phyloP scores from a whole-genome alignment of 306 rosid species.

The Fragaria nilgerrensis region DNA sequence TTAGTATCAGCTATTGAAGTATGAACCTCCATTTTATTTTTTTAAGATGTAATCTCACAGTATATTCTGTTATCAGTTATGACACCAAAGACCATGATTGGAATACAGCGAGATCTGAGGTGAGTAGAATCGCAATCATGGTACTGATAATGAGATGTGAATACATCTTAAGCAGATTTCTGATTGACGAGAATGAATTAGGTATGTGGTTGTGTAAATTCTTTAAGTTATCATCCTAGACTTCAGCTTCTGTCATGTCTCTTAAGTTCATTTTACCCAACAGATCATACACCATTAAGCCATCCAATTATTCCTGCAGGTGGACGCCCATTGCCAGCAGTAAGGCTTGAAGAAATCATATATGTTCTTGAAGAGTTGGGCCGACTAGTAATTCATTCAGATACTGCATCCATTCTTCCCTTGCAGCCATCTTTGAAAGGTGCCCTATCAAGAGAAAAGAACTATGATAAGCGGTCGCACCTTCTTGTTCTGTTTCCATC shows the following conservation, averaged over 20 bases:
- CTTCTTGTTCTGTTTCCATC: slow-evolving; percentile 82
- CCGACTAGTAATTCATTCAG: slow-evolving; percentile 58
- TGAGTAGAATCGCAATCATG: slow-evolving; percentile 74
- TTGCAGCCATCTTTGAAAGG: slow-evolving; percentile 50
- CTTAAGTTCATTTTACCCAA: slow-evolving; percentile 27
- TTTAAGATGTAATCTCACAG: neutral
- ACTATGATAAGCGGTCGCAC: slow-evolving; percentile 52
- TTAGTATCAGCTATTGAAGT: neutral
- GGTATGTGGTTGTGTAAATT: slow-evolving; percentile 41
- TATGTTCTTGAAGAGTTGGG: slow-evolving; percentile 78
- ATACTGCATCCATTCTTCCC: slow-evolving; percentile 62
- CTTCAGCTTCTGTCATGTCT: neutral
- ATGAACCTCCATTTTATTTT: neutral
- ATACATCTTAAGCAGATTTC: slow-evolving; percentile 71
- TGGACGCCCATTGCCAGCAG: slow-evolving; percentile 69
- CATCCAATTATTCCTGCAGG: slow-evolving; percentile 45
- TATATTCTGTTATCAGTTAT: slow-evolving; percentile 39
- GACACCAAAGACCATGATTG: slow-evolving; percentile 46
- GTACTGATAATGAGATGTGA: slow-evolving; percentile 77
- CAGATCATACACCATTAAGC: slow-evolving; percentile 18
- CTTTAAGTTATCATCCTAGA: neutral
- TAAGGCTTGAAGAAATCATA: slow-evolving; percentile 76
- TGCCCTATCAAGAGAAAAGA: slow-evolving; percentile 46
- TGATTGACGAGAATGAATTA: slow-evolving; percentile 65
- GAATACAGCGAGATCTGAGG: slow-evolving; percentile 70